phyloP scores from a whole-genome alignment of 176 grass and related monocot genomes.

The Ensete ventricosum region DNA sequence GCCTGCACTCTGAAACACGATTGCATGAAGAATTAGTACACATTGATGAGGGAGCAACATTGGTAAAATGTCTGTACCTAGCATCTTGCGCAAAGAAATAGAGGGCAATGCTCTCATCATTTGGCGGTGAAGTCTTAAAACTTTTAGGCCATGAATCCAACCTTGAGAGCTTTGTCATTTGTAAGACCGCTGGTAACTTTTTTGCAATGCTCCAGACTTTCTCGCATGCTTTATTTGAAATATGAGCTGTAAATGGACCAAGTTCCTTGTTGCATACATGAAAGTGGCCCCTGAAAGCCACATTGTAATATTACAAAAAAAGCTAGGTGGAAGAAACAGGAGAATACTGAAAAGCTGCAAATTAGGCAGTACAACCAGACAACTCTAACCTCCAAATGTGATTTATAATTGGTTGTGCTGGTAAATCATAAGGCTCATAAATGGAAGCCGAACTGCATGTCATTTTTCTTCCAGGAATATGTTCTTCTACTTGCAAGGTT shows the following conservation, averaged over 20 bases:
- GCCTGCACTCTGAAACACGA: not conserved
- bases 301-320: conserved; percentile 14
- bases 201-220: conserved; percentile 33
- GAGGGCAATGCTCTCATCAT: conserved; percentile 48
- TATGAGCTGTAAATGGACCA: conserved; percentile 36
- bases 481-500: not conserved
- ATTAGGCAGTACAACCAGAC: not conserved
- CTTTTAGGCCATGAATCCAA: conserved; percentile 52
- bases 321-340: conserved; percentile 1
- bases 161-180: conserved; percentile 35
- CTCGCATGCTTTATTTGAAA: conserved; percentile 53
- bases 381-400: conserved; percentile 17
- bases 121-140: conserved; percentile 40
- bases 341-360: not conserved
- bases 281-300: conserved; percentile 45
- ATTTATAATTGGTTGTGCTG: not conserved
- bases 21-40: not conserved
- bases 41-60: not conserved
- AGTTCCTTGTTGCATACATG: conserved; percentile 23
- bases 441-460: not conserved
- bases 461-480: not conserved
- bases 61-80: conserved; percentile 26
- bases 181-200: conserved; percentile 30
- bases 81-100: conserved; percentile 49
- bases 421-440: not conserved